These are phyloP conservation scores for Tulasnella sp. DNA, from an alignment of 768 basidiomycete genomes.

Conservation along the genomic window DNA sequence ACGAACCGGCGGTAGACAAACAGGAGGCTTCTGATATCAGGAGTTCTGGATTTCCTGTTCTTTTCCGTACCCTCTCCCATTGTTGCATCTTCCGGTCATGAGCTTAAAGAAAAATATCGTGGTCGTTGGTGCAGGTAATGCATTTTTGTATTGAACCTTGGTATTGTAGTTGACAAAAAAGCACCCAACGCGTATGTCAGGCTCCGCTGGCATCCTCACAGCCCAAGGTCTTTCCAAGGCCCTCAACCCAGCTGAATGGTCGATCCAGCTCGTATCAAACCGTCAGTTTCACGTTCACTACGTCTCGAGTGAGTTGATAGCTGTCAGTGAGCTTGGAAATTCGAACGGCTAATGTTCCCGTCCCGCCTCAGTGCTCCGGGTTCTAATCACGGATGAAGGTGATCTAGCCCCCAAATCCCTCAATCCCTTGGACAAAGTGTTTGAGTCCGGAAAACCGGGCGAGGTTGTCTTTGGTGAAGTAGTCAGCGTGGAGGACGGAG, in stretches of 20 bases:
- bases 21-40: too few relatives aligned
- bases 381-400: slow-evolving; percentile 15
- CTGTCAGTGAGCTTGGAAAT: neutral
- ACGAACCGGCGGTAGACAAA: too few relatives aligned
- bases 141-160: too few relatives aligned
- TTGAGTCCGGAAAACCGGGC: slow-evolving; percentile 12
- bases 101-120: neutral
- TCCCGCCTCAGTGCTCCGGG: slow-evolving; percentile 4
- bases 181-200: neutral
- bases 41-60: too few relatives aligned
- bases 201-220: slow-evolving; percentile 13
- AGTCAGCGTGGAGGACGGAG: slow-evolving; percentile 30
- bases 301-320: slow-evolving; percentile 11
- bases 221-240: slow-evolving; percentile 13
- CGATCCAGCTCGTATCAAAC: slow-evolving; percentile 13
- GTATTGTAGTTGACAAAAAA: too few relatives aligned
- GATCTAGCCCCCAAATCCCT: slow-evolving; percentile 5
- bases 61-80: neutral
- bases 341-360: neutral
- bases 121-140: slow-evolving; percentile 1
- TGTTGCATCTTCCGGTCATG: neutral
- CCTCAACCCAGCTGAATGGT: slow-evolving; percentile 2
- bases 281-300: slow-evolving; percentile 16
- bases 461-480: slow-evolving; percentile 7
- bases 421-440: slow-evolving; percentile 19